phyloP scores from a whole-genome alignment of 495 filamentous ascomycete genomes.

The Lasiosphaeria ovina region DNA sequence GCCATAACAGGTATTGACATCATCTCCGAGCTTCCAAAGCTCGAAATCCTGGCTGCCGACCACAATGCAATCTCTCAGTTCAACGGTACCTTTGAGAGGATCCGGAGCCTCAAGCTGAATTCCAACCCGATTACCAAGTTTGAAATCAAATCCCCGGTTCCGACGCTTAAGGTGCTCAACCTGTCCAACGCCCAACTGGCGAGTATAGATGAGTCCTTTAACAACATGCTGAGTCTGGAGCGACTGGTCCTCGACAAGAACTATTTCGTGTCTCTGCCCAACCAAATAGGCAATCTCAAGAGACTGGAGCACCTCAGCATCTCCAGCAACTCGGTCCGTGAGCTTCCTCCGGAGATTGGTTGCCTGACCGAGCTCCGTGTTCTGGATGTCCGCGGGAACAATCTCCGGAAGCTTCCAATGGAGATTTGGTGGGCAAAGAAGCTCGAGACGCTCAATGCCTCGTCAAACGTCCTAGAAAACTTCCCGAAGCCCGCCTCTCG shows the following conservation, averaged over 20 bases:
- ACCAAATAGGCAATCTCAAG: slow-evolving; percentile 76
- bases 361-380: slow-evolving; percentile 78
- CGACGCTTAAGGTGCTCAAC: slow-evolving; percentile 80
- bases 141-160: slow-evolving; percentile 71
- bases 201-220: slow-evolving; percentile 81
- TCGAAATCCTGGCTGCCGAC: slow-evolving; percentile 83
- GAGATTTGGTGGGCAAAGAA: slow-evolving; percentile 91
- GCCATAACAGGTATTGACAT: slow-evolving; percentile 80
- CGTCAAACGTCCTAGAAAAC: slow-evolving; percentile 82
- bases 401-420: slow-evolving; percentile 78
- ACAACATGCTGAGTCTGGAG: slow-evolving; percentile 79
- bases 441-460: slow-evolving; percentile 89
- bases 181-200: slow-evolving; percentile 84
- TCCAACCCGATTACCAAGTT: slow-evolving; percentile 93
- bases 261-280: slow-evolving; percentile 85
- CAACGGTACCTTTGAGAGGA: slow-evolving; percentile 76
- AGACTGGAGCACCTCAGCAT: slow-evolving; percentile 91
- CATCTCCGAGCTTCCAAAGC: slow-evolving; percentile 72
- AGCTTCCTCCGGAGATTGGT: slow-evolving; percentile 81
- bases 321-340: slow-evolving; percentile 80
- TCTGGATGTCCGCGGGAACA: slow-evolving; percentile 88
- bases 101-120: slow-evolving; percentile 81
- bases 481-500: slow-evolving; percentile 82
- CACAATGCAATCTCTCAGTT: slow-evolving; percentile 91
- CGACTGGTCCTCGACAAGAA: slow-evolving; percentile 91